Conservation (phyloP, 345 rosid species). For the Lumnitzera racemosa region DNA sequence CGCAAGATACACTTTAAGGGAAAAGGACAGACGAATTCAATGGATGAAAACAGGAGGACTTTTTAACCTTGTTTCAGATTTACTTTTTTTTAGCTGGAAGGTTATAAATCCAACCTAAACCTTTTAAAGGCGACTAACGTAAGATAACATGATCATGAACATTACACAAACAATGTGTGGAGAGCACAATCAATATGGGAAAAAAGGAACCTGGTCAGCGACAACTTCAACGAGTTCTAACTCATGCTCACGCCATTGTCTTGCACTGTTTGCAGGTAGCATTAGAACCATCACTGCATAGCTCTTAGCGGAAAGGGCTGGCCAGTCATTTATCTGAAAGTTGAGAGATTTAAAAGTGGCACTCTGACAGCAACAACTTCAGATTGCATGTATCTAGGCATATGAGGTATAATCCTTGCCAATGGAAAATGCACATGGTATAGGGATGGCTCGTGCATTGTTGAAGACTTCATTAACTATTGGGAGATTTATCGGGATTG, state of each 20-base stretch:
- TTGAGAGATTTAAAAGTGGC: slow-evolving; percentile 74
- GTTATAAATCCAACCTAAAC: no score
- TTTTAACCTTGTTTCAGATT: no score
- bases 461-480: slow-evolving; percentile 56
- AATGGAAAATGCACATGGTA: slow-evolving; percentile 68
- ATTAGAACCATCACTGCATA: slow-evolving; percentile 88
- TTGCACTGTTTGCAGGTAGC: slow-evolving; percentile 71
- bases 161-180: neutral
- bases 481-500: slow-evolving; percentile 53
- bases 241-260: slow-evolving; percentile 92
- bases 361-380: slow-evolving; percentile 95
- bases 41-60: no score
- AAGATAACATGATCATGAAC: neutral
- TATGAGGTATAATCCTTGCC: slow-evolving; percentile 63
- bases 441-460: slow-evolving; percentile 55
- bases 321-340: slow-evolving; percentile 83
- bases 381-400: slow-evolving; percentile 53
- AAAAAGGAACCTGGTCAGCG: slow-evolving; percentile 71
- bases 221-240: slow-evolving; percentile 91
- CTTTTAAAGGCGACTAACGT: no score
- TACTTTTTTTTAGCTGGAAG: no score
- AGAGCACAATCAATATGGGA: slow-evolving; percentile 4
- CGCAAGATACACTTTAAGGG: no score
- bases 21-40: no score
- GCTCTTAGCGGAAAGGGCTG: slow-evolving; percentile 67